Evolutionary conservation across 1,284 basidiomycete genomes (phyloP).

Genomic region (Leucoagaricus sp.): DNA sequence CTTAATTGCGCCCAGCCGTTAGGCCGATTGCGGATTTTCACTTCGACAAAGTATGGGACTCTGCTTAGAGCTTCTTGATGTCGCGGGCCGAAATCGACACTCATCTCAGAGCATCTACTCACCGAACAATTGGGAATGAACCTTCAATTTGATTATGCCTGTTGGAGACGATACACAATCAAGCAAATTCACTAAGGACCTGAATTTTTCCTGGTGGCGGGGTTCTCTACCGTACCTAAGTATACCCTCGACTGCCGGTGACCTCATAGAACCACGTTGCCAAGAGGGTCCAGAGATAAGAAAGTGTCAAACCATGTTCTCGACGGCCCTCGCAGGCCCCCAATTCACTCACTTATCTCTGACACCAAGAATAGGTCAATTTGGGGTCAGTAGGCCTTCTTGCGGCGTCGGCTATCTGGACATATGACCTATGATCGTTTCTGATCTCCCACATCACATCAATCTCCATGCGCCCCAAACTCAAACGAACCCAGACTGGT

Average conservation of each 20-base stretch:
- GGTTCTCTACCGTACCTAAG: not conserved
- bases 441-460: not conserved
- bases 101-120: not conserved
- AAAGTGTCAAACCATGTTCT: not conserved
- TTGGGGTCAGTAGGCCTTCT: not conserved
- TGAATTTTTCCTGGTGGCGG: not conserved
- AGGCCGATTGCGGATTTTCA: not conserved
- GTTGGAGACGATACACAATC: not conserved
- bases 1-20: not conserved
- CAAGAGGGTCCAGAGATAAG: constrained; percentile 7
- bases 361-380: not conserved
- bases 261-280: not conserved
- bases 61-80: not conserved
- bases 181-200: not conserved
- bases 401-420: not conserved
- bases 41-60: not conserved
- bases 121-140: not conserved
- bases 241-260: not conserved
- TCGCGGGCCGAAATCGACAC: not conserved
- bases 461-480: not conserved
- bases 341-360: constrained; percentile 8
- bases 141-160: not conserved
- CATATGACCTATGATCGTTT: not conserved
- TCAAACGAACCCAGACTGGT: not conserved
- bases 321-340: not conserved